Percentiles rank a stretch among this genome's conserved stretches.
These are phyloP conservation scores for Pelargonium nanum DNA, from an alignment of 345 rosid species.

Conservation along the genomic window DNA sequence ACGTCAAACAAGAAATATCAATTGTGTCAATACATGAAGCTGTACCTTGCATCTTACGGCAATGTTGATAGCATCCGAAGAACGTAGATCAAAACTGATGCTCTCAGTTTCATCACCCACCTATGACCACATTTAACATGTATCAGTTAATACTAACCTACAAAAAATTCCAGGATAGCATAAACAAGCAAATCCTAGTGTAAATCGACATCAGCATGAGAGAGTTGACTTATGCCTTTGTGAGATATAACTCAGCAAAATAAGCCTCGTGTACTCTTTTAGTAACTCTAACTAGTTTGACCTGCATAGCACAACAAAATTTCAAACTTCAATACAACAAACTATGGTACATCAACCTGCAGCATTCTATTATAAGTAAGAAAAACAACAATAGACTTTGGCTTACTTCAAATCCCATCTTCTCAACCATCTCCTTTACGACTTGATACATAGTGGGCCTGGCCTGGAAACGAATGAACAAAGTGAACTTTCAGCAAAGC, in stretches of 20 bases:
- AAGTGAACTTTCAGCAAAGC: neutral
- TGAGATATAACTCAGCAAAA: conserved; percentile 67
- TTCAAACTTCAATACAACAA: neutral
- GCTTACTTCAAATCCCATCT: conserved; percentile 80
- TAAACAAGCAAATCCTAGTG: too few relatives aligned
- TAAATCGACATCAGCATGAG: too few relatives aligned
- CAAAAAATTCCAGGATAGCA: too few relatives aligned
- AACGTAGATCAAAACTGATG: conserved; percentile 84
- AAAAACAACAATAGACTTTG: neutral
- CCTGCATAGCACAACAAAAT: conserved; percentile 36
- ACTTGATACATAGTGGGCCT: conserved; percentile 92
- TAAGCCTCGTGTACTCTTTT: conserved; percentile 92
- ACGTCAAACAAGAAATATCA: neutral
- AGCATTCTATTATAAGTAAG: neutral
- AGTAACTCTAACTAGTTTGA: conserved; percentile 79
- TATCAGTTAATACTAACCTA: conserved; percentile 5
- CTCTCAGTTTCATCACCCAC: conserved; percentile 44
- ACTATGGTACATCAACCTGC: neutral
- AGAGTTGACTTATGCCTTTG: conserved; percentile 37
- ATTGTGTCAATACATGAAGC: neutral
- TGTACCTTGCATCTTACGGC: conserved; percentile 95
- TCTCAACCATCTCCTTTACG: conserved; percentile 80
- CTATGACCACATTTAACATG: conserved; percentile 29
- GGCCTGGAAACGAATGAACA: conserved; percentile 37
- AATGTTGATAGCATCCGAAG: conserved; percentile 95